Conservation (phyloP, 2,329 filamentous ascomycete genomes). For the Ascochyta pisi region DNA sequence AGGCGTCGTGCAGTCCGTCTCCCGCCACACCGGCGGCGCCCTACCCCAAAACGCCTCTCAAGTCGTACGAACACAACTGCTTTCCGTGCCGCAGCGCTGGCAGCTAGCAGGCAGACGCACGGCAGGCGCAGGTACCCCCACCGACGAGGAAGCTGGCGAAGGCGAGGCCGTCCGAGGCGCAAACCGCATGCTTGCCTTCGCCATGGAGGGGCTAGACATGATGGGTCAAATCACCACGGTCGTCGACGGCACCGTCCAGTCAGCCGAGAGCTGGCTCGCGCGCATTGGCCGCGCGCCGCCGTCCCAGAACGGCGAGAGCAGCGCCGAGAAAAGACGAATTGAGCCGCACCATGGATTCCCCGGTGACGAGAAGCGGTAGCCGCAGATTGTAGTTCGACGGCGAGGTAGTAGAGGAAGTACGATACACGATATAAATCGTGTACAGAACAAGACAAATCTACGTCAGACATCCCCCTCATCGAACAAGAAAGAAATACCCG, state of each 20-base stretch:
- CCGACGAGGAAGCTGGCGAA: slow-evolving; percentile 18
- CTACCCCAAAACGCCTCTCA: slow-evolving; percentile 86
- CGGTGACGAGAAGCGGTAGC: slow-evolving; percentile 1
- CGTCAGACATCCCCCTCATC: too few relatives aligned
- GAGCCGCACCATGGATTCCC: neutral
- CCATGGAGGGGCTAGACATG: slow-evolving; percentile 91
- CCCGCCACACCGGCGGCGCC: slow-evolving; percentile 88
- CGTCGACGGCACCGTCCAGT: slow-evolving; percentile 85
- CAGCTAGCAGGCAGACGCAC: slow-evolving; percentile 67
- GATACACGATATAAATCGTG: too few relatives aligned
- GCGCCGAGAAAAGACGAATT: too few relatives aligned
- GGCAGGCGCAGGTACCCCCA: neutral
- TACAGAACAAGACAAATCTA: too few relatives aligned
- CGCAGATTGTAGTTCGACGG: neutral
- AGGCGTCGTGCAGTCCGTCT: slow-evolving; percentile 82
- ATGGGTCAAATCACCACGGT: slow-evolving; percentile 89
- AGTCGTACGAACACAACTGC: slow-evolving; percentile 83
- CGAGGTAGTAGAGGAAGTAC: too few relatives aligned
- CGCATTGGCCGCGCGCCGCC: slow-evolving; percentile 62
- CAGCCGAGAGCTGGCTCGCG: slow-evolving; percentile 91
- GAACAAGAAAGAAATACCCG: too few relatives aligned
- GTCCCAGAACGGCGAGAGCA: neutral
- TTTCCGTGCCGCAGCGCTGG: slow-evolving; percentile 84
- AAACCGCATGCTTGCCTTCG: slow-evolving; percentile 81
- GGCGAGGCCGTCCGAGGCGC: slow-evolving; percentile 63